Percentiles rank a stretch among this genome's conserved stretches.
These are phyloP conservation scores for Pontederia crassipes DNA, from an alignment of 176 grass and related monocot genomes.

Conservation along the genomic window DNA sequence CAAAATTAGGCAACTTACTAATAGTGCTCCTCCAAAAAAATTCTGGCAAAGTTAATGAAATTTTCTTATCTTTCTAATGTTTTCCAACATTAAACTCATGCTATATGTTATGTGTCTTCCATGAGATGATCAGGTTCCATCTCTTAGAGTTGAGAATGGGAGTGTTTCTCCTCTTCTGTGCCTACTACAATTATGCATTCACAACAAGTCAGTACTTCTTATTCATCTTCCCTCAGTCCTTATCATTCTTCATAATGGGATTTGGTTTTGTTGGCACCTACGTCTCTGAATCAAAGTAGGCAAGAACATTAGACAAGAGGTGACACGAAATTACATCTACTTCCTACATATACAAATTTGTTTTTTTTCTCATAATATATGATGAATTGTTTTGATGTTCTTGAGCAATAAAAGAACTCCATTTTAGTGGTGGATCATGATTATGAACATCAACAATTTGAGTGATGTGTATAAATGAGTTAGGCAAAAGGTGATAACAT, in stretches of 20 bases:
- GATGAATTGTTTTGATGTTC: too few species aligned
- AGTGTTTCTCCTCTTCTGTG: constrained; percentile 39
- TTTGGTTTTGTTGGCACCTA: constrained; percentile 59
- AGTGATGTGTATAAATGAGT: too few species aligned
- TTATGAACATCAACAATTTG: too few species aligned
- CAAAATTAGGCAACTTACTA: constrained; percentile 22
- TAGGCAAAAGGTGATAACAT: too few species aligned
- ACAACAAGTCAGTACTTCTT: constrained; percentile 29
- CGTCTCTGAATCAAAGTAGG: constrained; percentile 36
- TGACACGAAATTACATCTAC: not conserved
- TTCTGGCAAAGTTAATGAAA: constrained; percentile 47
- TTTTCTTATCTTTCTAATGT: not conserved
- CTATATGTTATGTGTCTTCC: not conserved
- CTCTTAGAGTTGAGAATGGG: constrained; percentile 40
- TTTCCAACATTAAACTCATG: not conserved
- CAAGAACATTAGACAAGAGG: not conserved
- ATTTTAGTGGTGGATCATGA: too few species aligned
- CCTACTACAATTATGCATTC: constrained; percentile 31
- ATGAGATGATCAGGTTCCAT: constrained; percentile 38
- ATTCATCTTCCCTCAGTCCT: constrained; percentile 56
- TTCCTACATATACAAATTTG: not conserved
- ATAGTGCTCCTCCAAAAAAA: constrained; percentile 28
- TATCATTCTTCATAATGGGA: constrained; percentile 45
- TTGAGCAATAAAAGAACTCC: too few species aligned
- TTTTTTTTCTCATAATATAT: not conserved